phyloP scores from a whole-genome alignment of 768 basidiomycete species.

The Hydnomerulius pinastri region DNA sequence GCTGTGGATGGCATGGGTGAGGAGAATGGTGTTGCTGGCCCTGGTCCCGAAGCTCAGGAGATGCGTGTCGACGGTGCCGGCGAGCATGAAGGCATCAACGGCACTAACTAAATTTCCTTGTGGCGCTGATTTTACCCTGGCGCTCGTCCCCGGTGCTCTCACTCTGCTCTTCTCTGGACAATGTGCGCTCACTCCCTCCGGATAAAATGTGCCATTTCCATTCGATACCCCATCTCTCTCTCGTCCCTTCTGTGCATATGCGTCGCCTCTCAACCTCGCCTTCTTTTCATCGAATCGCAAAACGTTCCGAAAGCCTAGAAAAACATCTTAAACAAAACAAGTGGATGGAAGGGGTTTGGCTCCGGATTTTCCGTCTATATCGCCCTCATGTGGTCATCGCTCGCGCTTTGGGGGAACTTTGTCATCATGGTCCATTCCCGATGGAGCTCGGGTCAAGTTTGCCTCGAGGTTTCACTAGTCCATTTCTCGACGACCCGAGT shows the following conservation, averaged over 20 bases:
- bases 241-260: conserved; percentile 23
- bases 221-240: conserved; percentile 28
- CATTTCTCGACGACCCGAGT: neutral
- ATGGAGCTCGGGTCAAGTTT: conserved; percentile 9
- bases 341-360: conserved; percentile 50
- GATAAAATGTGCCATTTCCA: conserved; percentile 33
- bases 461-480: neutral
- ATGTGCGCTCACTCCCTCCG: conserved; percentile 15
- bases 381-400: neutral
- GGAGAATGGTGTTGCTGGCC: conserved; percentile 23
- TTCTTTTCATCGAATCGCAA: conserved; percentile 30
- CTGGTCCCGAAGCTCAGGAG: conserved; percentile 35
- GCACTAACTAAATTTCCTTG: conserved; percentile 17
- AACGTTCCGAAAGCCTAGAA: conserved; percentile 34
- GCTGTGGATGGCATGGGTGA: conserved; percentile 25
- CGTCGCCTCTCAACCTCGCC: conserved; percentile 23
- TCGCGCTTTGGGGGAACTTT: conserved; percentile 15
- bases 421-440: conserved; percentile 5
- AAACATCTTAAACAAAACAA: conserved; percentile 31
- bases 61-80: conserved; percentile 45
- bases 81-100: conserved; percentile 27
- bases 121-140: neutral
- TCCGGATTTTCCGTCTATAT: conserved; percentile 37
- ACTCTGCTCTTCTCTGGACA: conserved; percentile 1
- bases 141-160: too few relatives aligned